Conservation (phyloP, 305 asterid genomes). For the Withania somnifera region DNA sequence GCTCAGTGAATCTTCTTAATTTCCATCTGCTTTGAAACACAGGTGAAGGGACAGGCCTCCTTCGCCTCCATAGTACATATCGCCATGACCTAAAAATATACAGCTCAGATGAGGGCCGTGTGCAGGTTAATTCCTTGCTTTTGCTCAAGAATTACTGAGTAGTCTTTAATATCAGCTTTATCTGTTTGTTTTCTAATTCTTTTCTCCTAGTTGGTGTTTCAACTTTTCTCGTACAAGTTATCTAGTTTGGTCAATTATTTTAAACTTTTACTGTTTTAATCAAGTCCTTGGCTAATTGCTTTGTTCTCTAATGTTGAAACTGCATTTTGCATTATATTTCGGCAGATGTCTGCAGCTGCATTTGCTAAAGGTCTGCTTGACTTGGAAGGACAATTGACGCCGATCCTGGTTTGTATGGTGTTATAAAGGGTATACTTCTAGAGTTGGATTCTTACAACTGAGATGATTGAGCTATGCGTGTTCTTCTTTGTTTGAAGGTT, state of each 20-base stretch:
- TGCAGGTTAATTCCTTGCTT: constrained; percentile 41
- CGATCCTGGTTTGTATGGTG: constrained; percentile 48
- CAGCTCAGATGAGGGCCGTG: constrained; percentile 93
- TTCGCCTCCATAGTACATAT: constrained; percentile 85
- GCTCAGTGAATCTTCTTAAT: not conserved
- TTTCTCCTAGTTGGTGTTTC: not conserved
- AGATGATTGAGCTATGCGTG: not conserved
- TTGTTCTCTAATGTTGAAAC: not conserved
- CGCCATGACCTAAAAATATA: constrained; percentile 78
- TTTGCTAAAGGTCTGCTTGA: constrained; percentile 87
- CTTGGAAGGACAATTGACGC: constrained; percentile 82
- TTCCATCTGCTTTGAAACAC: constrained; percentile 7
- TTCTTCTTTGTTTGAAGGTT: constrained; percentile 31
- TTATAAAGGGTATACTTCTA: not conserved
- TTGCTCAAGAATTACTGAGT: not conserved
- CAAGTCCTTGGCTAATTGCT: not conserved
- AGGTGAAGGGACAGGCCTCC: constrained; percentile 93
- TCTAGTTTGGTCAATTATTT: not conserved
- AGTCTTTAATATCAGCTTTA: not conserved
- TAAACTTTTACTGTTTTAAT: not conserved
- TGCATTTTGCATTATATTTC: not conserved
- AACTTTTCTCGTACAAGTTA: not conserved
- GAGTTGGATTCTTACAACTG: not conserved
- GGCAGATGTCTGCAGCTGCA: constrained; percentile 89
- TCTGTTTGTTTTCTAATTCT: constrained; percentile 5